Conservation (phyloP, 371 early-diverging fungal species). For the Blakeslea trispora region DNA sequence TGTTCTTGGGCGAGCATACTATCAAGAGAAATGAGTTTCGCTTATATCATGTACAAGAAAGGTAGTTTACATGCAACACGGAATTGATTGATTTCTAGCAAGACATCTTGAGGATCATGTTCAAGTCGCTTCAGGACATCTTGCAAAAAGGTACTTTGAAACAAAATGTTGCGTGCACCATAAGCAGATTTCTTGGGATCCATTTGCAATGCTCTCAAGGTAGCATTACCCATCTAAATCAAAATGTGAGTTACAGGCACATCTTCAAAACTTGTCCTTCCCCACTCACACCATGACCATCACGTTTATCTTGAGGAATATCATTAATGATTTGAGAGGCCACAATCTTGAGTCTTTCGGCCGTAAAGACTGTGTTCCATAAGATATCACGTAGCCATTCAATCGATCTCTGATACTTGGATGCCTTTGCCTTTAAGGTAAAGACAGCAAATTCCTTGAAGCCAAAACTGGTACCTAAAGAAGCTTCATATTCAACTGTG, state of each 20-base stretch:
- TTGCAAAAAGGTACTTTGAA: conserved; percentile 58
- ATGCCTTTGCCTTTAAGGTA: conserved; percentile 49
- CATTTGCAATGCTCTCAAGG: conserved; percentile 49
- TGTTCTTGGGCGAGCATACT: conserved; percentile 61
- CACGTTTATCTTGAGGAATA: conserved; percentile 64
- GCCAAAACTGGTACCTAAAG: conserved; percentile 47
- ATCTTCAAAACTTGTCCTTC: neutral
- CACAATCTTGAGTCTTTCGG: conserved; percentile 62
- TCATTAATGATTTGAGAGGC: conserved; percentile 63
- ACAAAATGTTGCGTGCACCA: conserved; percentile 51
- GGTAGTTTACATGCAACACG: conserved; percentile 56
- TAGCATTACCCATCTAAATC: conserved; percentile 55
- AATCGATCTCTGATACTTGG: conserved; percentile 57
- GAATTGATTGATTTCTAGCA: conserved; percentile 53
- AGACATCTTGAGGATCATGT: conserved; percentile 46
- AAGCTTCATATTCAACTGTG: conserved; percentile 54
- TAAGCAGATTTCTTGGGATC: conserved; percentile 56
- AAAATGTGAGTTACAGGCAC: neutral
- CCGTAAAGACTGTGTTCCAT: conserved; percentile 64
- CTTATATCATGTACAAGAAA: too few species aligned
- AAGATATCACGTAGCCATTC: conserved; percentile 64
- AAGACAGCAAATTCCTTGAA: conserved; percentile 58
- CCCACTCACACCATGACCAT: conserved; percentile 56
- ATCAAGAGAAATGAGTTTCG: too few species aligned
- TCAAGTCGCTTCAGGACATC: conserved; percentile 55